Base-by-base conservation (phyloP, 345 rosid species). In the Dimocarpus longan region DNA sequence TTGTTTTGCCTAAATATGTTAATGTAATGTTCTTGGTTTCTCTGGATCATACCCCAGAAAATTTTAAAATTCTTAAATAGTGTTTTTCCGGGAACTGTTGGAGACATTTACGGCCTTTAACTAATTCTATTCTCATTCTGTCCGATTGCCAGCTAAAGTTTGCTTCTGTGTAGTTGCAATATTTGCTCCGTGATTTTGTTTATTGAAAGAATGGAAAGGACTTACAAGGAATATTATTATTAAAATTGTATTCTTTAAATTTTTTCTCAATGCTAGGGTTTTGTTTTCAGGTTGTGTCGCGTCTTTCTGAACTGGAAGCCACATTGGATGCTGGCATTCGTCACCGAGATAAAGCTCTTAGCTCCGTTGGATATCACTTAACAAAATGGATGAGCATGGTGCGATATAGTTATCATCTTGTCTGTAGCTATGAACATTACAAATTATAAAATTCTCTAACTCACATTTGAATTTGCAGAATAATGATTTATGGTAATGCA, bases 281-380 rank as follows among this genome's bases (percentile, higher is more conserved):
- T 78, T 85, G 80, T 59, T 79, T 81, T 37, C 80, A 95, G 99
- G 98, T 93, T 76, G 79, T 88, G 66, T 89, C 94, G 70, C 96
- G 89, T 59, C 97, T 95, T 80, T 93, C 98, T 81, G 99, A 95
- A 80, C 80, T 93, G 85, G 99, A 95, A 85, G 88, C 93, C 86
- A 95, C 99, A 44, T 85, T 93, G 84, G 92, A 91, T 88, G 94
- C 94, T 68, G 99, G 99, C 21, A 88, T 83, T 82, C 92, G 89
- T 81, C 98, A 92, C 73, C 90, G 93, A 77, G 91, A 95, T 82
- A 82, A 70, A 74, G 94, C 90, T 81, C 95, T 93, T 81, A 78
- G 85, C 75, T 89, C 95, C 68, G 82, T 95, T 82, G 97, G 91
- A 66, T 87, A 84, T 76, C 90, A 89, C 74, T 84, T 95, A 69